phyloP scores from a whole-genome alignment of 768 basidiomycete genomes.

The Stropharia rugosoannulata region DNA sequence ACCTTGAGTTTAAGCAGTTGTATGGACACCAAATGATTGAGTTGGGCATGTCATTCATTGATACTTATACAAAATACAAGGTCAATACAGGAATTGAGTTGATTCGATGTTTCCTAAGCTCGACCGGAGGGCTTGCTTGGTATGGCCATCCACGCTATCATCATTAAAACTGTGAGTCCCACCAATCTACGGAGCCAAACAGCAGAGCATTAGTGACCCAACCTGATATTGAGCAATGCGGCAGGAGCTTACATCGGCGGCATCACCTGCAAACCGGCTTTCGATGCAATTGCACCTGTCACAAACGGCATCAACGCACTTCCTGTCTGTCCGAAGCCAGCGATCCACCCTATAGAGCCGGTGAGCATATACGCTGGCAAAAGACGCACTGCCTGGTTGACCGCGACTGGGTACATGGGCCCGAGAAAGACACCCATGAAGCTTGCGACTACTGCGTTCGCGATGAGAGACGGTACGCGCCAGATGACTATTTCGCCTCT shows the following conservation, averaged over 20 bases:
- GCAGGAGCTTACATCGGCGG: slow-evolving; percentile 51
- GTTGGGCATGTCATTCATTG: too few species aligned
- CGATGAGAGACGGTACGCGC: slow-evolving; percentile 61
- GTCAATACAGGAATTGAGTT: too few species aligned
- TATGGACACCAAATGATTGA: too few species aligned
- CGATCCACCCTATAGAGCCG: slow-evolving; percentile 61
- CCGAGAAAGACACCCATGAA: slow-evolving; percentile 65
- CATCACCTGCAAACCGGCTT: slow-evolving; percentile 52
- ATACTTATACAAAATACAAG: too few species aligned
- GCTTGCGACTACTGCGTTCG: slow-evolving; percentile 56
- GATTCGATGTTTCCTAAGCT: too few species aligned
- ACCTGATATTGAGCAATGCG: background rate
- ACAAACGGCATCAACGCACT: slow-evolving; percentile 68
- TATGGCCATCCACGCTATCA: slow-evolving; percentile 49
- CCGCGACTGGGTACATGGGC: slow-evolving; percentile 37
- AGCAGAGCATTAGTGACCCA: background rate
- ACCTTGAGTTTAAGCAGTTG: too few species aligned
- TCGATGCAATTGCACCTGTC: slow-evolving; percentile 64
- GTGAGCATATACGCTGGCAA: slow-evolving; percentile 66
- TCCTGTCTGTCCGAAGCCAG: slow-evolving; percentile 66
- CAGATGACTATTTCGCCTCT: slow-evolving; percentile 65
- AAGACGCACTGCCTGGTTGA: slow-evolving; percentile 56
- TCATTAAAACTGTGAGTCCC: slow-evolving; percentile 55
- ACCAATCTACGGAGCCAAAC: slow-evolving; percentile 37
- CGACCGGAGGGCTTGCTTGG: slow-evolving; percentile 20